Evolutionary conservation across 768 basidiomycete genomes (phyloP).

Genomic region (Candolleomyces eurysporus): DNA sequence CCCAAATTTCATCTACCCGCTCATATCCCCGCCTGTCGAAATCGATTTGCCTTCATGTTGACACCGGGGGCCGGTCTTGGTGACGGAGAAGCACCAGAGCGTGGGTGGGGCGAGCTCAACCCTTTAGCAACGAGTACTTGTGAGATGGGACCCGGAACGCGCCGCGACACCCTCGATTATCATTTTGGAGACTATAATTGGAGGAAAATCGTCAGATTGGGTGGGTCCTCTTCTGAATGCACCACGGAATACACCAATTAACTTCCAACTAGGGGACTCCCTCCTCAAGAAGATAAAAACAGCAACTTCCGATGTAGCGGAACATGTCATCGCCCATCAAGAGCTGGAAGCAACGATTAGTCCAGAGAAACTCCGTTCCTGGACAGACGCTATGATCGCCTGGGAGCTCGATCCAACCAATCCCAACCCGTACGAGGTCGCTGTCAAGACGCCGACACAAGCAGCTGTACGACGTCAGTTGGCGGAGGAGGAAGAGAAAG

Average conservation of each 20-base stretch:
- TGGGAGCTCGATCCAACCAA: background rate
- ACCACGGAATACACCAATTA: background rate
- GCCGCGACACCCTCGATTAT: conserved; percentile 22
- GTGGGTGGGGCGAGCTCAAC: conserved; percentile 28
- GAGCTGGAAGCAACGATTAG: background rate
- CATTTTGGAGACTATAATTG: conserved; percentile 29
- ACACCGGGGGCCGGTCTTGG: conserved; percentile 25
- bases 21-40: conserved; percentile 22
- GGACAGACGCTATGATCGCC: background rate
- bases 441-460: conserved; percentile 11
- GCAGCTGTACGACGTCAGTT: conserved; percentile 20
- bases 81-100: conserved; percentile 35
- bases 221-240: conserved; percentile 3
- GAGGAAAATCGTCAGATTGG: conserved; percentile 20
- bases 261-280: background rate
- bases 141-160: conserved; percentile 35
- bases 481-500: conserved; percentile 19
- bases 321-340: background rate
- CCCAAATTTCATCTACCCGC: conserved; percentile 27
- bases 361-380: background rate
- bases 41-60: conserved; percentile 21
- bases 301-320: background rate
- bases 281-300: background rate
- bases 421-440: background rate
- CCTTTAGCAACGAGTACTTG: conserved; percentile 24